These are phyloP conservation scores for Candida anutae DNA, from an alignment of 1,139 yeast genomes.

Conservation along the genomic window DNA sequence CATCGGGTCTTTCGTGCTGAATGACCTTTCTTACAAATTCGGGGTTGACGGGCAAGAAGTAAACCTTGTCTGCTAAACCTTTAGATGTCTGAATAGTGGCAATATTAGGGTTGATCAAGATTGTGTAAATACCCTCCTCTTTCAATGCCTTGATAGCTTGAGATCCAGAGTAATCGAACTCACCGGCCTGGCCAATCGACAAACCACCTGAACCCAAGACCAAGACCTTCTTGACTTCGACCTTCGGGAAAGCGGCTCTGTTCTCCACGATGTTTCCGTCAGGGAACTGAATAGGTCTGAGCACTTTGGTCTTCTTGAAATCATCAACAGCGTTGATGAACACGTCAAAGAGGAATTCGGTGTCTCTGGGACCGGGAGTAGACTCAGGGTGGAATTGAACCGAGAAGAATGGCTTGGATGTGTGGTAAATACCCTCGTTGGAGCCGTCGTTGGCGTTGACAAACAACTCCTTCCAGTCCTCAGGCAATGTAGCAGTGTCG, in stretches of 20 bases:
- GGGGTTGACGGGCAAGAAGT: constrained; percentile 92
- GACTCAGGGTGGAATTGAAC: constrained; percentile 99
- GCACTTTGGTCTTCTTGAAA: constrained; percentile 42
- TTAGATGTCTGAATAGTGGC: constrained; percentile 98
- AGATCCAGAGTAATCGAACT: constrained; percentile 96
- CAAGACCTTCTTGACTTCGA: constrained; percentile 84
- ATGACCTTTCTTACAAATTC: constrained; percentile 95
- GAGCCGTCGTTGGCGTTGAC: constrained; percentile 91
- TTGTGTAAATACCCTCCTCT: constrained; percentile 95
- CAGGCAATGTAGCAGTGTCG: constrained; percentile 66
- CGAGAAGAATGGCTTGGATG: constrained; percentile 78
- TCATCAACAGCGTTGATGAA: constrained; percentile 79
- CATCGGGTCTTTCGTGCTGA: constrained; percentile 92
- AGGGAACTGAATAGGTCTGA: constrained; percentile 80
- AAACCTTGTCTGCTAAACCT: constrained; percentile 96
- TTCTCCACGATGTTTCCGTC: constrained; percentile 77
- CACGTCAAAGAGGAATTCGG: constrained; percentile 93
- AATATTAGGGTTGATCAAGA: constrained; percentile 92
- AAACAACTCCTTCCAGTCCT: constrained; percentile 79
- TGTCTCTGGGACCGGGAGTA: constrained; percentile 98
- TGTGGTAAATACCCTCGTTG: constrained; percentile 95
- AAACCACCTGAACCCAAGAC: constrained; percentile 98
- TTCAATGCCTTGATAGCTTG: constrained; percentile 91
- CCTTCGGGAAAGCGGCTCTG: constrained; percentile 63
- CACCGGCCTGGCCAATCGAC: constrained; percentile 99